Evolutionary conservation across 1,284 basidiomycete species (phyloP).

Genomic region (Peniophora sp.): DNA sequence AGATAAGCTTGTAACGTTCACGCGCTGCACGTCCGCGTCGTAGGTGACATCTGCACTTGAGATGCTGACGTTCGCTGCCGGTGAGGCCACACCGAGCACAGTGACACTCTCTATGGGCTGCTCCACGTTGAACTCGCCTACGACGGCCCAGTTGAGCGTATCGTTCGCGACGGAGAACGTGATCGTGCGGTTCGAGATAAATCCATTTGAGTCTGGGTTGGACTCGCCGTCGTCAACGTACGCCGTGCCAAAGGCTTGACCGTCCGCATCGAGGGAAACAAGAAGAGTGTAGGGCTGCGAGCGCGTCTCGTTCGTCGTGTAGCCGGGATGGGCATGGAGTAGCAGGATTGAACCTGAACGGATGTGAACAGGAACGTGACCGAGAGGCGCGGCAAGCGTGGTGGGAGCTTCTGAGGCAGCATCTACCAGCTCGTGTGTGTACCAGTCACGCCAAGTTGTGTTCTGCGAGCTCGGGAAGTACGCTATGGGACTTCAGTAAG

Average conservation of each 20-base stretch:
- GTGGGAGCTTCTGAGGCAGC: constrained; percentile 28
- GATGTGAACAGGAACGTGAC: constrained; percentile 65
- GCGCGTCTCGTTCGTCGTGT: constrained; percentile 52
- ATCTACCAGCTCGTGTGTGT: constrained; percentile 50
- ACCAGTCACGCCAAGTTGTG: constrained; percentile 71
- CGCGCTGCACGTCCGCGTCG: background rate
- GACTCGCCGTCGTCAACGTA: constrained; percentile 63
- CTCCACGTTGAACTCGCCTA: constrained; percentile 29
- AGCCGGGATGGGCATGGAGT: constrained; percentile 44
- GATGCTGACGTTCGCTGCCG: background rate
- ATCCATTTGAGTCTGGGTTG: constrained; percentile 20
- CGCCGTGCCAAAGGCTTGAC: constrained; percentile 43
- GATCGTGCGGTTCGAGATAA: constrained; percentile 33
- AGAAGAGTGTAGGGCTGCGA: constrained; percentile 47
- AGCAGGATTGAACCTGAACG: constrained; percentile 53
- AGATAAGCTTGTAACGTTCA: background rate
- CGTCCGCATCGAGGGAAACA: constrained; percentile 38
- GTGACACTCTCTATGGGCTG: background rate
- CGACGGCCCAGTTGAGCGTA: constrained; percentile 25
- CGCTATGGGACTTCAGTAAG: constrained; percentile 9
- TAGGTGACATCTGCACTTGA: background rate
- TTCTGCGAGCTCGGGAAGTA: constrained; percentile 52
- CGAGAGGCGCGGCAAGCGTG: constrained; percentile 49
- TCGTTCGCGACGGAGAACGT: constrained; percentile 27
- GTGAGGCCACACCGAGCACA: background rate